Conservation (phyloP, 176 grass and related monocot genomes). For the Juncus effusus region DNA sequence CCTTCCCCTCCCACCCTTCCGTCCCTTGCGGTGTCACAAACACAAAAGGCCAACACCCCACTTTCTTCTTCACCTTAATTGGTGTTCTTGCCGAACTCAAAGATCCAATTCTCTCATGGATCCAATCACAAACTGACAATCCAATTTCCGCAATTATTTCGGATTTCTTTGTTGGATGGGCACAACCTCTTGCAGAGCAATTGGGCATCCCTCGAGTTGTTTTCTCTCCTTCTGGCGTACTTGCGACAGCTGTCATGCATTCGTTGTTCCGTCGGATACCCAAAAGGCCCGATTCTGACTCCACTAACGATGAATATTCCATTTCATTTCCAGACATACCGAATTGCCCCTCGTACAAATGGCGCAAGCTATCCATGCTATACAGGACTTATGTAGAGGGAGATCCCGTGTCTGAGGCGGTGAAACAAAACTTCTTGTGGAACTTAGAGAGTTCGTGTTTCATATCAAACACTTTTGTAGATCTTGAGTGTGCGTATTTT, state of each 20-base stretch:
- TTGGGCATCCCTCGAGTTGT: conserved; percentile 45
- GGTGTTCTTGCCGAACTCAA: conserved; percentile 34
- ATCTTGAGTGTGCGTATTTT: conserved; percentile 40
- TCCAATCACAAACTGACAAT: not conserved
- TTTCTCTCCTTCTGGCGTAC: conserved; percentile 37
- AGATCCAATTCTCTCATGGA: conserved; percentile 9
- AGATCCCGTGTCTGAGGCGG: conserved; percentile 39
- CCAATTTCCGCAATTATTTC: conserved; percentile 45
- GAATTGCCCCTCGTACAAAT: conserved; percentile 21
- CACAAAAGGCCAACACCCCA: not conserved
- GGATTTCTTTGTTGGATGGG: conserved; percentile 64
- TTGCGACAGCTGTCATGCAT: conserved; percentile 28
- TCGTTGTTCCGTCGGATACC: conserved; percentile 31
- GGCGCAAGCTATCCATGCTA: conserved; percentile 33
- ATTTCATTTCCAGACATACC: conserved; percentile 38
- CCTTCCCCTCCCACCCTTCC: conserved; percentile 24
- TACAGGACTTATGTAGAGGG: conserved; percentile 35
- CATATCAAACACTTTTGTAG: conserved; percentile 42
- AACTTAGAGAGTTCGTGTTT: conserved; percentile 40
- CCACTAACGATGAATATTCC: not conserved
- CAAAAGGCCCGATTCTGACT: not conserved
- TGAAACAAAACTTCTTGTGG: conserved; percentile 51
- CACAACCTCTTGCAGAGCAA: conserved; percentile 38
- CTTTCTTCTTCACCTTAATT: conserved; percentile 22
- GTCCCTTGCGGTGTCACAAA: not conserved